phyloP scores from a whole-genome alignment of 257 asterid species.

The Rauvolfia tetraphylla region DNA sequence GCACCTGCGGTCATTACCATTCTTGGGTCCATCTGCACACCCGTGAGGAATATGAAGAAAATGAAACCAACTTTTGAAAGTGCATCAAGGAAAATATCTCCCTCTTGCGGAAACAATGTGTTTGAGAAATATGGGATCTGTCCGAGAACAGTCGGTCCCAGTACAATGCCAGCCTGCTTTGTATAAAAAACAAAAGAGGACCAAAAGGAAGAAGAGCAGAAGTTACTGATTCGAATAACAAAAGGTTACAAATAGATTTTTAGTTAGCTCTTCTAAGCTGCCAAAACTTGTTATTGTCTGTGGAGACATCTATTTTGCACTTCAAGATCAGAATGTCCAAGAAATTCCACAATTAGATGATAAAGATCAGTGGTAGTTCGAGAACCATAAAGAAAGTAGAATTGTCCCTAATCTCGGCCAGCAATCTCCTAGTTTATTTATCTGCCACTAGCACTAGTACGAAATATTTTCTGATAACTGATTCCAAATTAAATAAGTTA shows the following conservation, averaged over 20 bases:
- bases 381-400: background rate
- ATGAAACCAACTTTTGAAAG: conserved; percentile 73
- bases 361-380: background rate
- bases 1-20: conserved; percentile 42
- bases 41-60: conserved; percentile 75
- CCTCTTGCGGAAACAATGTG: conserved; percentile 52
- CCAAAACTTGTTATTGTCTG: background rate
- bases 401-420: background rate
- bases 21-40: conserved; percentile 86
- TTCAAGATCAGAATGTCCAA: background rate
- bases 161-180: conserved; percentile 71
- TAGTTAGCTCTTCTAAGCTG: background rate
- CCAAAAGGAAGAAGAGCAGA: background rate
- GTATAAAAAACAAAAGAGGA: background rate
- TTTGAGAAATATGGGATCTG: conserved; percentile 14
- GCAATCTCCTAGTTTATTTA: background rate
- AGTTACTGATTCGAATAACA: background rate
- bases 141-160: conserved; percentile 76
- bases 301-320: background rate
- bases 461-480: background rate
- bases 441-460: background rate
- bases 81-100: conserved; percentile 56
- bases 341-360: background rate
- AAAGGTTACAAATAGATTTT: background rate
- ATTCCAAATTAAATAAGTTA: background rate